These are phyloP conservation scores for Pulveroboletus sp. DNA, from an alignment of 768 basidiomycete species.

Conservation along the genomic window DNA sequence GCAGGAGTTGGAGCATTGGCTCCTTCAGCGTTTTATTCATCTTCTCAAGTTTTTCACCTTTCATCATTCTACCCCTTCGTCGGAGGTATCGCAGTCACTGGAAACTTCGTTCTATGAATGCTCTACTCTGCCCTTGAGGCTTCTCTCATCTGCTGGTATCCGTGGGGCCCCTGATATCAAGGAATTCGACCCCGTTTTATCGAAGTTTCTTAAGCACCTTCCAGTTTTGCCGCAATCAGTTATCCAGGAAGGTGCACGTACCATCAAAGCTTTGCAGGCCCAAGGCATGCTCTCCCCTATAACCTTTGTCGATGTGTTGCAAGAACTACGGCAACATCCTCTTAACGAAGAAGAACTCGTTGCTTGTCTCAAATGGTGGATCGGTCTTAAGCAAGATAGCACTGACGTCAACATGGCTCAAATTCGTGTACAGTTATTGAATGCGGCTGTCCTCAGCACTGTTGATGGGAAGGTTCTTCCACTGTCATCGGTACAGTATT, in stretches of 20 bases:
- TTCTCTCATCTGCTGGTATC: conserved; percentile 9
- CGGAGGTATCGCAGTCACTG: conserved; percentile 65
- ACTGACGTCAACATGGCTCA: conserved; percentile 35
- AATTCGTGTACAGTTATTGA: conserved; percentile 58
- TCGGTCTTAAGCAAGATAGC: conserved; percentile 36
- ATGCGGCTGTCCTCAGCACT: conserved; percentile 58
- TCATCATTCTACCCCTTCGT: conserved; percentile 79
- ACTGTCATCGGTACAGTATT: conserved; percentile 64
- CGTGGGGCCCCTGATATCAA: conserved; percentile 28
- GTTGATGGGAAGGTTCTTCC: conserved; percentile 56
- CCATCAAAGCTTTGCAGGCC: conserved; percentile 57
- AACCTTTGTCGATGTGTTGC: conserved; percentile 76
- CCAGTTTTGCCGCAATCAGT: conserved; percentile 68
- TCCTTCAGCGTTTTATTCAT: conserved; percentile 66
- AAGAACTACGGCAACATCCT: conserved; percentile 67
- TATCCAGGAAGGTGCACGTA: conserved; percentile 47
- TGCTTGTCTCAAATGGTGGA: conserved; percentile 90
- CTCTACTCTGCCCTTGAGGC: conserved; percentile 4
- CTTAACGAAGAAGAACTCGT: conserved; percentile 68
- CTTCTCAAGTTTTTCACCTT: conserved; percentile 88
- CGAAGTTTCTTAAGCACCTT: conserved; percentile 71
- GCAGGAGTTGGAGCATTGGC: conserved; percentile 42
- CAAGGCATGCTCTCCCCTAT: conserved; percentile 68
- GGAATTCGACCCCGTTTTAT: conserved; percentile 64
- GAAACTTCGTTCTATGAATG: conserved; percentile 56